A percentile compares a stretch with the other conserved stretches of the same genome.
phyloP scores from a whole-genome alignment of 169 alveolate species.

The Neospora caninum region DNA sequence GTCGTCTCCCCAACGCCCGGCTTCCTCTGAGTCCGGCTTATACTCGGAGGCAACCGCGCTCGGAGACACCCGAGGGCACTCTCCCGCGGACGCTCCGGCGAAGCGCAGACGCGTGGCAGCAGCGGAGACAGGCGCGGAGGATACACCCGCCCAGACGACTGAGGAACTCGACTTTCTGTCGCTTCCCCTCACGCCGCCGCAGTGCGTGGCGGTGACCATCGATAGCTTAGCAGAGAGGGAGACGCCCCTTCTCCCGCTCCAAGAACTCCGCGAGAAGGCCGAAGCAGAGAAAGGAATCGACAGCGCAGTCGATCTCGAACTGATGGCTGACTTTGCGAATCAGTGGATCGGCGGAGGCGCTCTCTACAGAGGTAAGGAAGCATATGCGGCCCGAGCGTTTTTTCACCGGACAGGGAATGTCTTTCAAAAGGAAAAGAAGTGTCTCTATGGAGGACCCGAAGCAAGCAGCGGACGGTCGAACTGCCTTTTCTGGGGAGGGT shows the following conservation, averaged over 20 bases:
- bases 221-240: conserved; percentile 48
- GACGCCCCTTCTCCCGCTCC: conserved; percentile 39
- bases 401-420: not conserved
- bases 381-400: not conserved
- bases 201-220: not conserved
- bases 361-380: conserved; percentile 39
- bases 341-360: conserved; percentile 65
- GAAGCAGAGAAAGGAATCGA: conserved; percentile 44
- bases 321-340: conserved; percentile 63
- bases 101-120: not conserved
- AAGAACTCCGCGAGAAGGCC: conserved; percentile 13
- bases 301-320: not conserved
- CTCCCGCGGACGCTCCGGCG: not conserved
- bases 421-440: not conserved
- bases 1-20: not conserved
- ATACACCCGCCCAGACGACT: too few relatives aligned
- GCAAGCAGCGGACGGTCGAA: too few relatives aligned
- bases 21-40: not conserved
- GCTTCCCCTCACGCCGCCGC: not conserved
- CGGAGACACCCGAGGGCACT: not conserved
- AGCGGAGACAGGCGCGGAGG: too few relatives aligned
- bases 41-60: not conserved
- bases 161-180: not conserved
- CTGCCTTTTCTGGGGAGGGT: too few relatives aligned
- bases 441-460: too few relatives aligned